phyloP scores from a whole-genome alignment of 495 filamentous ascomycete genomes.

The Aspergillus taichungensis region DNA sequence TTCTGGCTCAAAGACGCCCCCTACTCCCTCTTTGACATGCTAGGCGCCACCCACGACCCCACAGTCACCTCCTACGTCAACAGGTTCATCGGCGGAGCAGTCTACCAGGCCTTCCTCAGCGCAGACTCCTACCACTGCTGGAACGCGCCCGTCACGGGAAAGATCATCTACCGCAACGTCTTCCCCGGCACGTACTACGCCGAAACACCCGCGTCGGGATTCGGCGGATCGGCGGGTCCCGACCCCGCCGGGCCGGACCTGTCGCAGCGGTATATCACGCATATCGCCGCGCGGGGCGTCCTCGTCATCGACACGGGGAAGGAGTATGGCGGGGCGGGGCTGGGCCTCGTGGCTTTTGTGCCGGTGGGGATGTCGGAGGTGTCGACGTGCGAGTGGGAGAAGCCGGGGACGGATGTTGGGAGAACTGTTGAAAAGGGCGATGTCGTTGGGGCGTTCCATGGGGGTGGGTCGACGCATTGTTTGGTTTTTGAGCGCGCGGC shows the following conservation, averaged over 20 bases:
- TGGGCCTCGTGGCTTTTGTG: conserved; percentile 53
- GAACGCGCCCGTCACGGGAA: conserved; percentile 47
- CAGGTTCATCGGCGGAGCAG: conserved; percentile 36
- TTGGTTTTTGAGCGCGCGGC: neutral
- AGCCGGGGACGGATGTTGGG: conserved; percentile 39
- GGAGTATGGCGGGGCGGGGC: conserved; percentile 11
- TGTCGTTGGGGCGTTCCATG: conserved; percentile 57
- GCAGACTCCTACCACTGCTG: conserved; percentile 50
- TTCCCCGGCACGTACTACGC: conserved; percentile 52
- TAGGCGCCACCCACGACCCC: conserved; percentile 33
- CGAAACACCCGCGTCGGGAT: conserved; percentile 32
- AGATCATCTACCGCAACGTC: conserved; percentile 33
- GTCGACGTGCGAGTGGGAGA: conserved; percentile 46
- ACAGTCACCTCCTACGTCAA: conserved; percentile 4
- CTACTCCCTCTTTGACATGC: conserved; percentile 49
- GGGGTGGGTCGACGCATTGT: conserved; percentile 9
- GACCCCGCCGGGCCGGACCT: conserved; percentile 11
- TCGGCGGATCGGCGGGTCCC: neutral
- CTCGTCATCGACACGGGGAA: conserved; percentile 54
- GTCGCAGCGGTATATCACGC: conserved; percentile 48
- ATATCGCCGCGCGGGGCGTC: conserved; percentile 43
- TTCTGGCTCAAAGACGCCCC: conserved; percentile 60
- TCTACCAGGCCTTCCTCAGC: conserved; percentile 51
- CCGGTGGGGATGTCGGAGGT: conserved; percentile 58
- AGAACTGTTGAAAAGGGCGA: conserved; percentile 52